These are phyloP conservation scores for Ziziphus jujuba DNA, from an alignment of 306 rosid genomes.

Conservation along the genomic window DNA sequence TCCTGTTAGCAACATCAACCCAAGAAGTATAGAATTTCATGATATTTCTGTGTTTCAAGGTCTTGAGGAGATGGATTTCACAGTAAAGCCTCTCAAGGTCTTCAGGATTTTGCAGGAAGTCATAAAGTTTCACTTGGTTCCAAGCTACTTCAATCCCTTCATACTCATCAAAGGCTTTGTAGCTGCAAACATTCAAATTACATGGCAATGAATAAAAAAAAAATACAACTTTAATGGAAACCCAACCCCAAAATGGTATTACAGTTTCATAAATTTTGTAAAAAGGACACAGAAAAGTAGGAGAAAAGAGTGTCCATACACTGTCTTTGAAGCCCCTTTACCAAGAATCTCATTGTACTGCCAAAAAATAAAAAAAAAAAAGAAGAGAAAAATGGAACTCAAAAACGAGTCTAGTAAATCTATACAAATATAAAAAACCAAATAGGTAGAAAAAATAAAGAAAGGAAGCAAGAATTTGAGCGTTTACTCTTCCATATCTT, in stretches of 20 bases:
- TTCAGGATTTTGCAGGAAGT: constrained; percentile 73
- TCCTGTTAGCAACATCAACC: constrained; percentile 79
- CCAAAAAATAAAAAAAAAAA: constrained; percentile 8
- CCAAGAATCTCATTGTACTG: constrained; percentile 96
- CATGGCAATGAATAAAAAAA: constrained; percentile 13
- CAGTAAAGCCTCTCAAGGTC: constrained; percentile 82
- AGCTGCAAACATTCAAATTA: constrained; percentile 49
- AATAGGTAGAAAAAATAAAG: constrained; percentile 7
- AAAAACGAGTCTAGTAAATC: not conserved
- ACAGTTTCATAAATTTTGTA: constrained; percentile 11
- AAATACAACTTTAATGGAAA: not conserved
- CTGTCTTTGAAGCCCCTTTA: constrained; percentile 94
- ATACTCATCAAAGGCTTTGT: constrained; percentile 90
- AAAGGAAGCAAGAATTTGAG: constrained; percentile 4
- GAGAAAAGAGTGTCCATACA: constrained; percentile 52
- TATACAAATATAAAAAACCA: constrained; percentile 12
- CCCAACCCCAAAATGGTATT: constrained; percentile 6
- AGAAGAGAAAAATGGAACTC: constrained; percentile 18
- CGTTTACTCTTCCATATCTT: constrained; percentile 95
- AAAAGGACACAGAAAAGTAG: constrained; percentile 18
- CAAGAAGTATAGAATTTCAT: constrained; percentile 93
- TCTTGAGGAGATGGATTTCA: constrained; percentile 97
- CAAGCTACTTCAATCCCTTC: constrained; percentile 99
- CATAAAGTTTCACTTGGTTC: constrained; percentile 92
- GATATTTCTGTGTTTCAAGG: constrained; percentile 76